Percentiles rank a stretch among this genome's conserved stretches.
phyloP scores from a whole-genome alignment of 2,329 filamentous ascomycete genomes.

The Reticulascus tulasneorum region DNA sequence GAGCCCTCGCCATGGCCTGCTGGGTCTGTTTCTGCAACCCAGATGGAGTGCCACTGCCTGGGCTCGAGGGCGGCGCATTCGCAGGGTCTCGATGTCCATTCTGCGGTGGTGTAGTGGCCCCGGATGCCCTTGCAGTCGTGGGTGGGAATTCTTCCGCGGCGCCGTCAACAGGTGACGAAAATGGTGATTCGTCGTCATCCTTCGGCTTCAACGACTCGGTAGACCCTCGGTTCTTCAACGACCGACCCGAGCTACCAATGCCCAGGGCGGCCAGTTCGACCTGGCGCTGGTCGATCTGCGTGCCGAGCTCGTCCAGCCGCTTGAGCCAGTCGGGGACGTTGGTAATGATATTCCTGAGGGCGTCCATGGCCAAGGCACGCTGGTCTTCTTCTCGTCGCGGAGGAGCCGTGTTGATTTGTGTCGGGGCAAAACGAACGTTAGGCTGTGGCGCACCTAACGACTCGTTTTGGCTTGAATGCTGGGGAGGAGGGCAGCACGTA shows the following conservation, averaged over 20 bases:
- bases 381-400: conserved; percentile 21
- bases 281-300: conserved; percentile 59
- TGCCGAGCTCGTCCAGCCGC: conserved; percentile 56
- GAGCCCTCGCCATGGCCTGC: conserved; percentile 41
- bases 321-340: conserved; percentile 59
- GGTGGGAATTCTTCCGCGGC: conserved; percentile 3
- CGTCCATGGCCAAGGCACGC: conserved; percentile 46
- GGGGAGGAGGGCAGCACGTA: too few species aligned
- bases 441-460: conserved; percentile 26
- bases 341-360: conserved; percentile 48
- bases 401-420: conserved; percentile 22
- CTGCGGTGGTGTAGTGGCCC: conserved; percentile 3
- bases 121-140: not conserved
- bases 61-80: conserved; percentile 22
- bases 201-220: conserved; percentile 49
- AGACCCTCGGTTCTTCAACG: conserved; percentile 48
- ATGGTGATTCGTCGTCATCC: conserved; percentile 40
- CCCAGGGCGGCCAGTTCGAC: conserved; percentile 51
- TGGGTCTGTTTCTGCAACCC: conserved; percentile 35
- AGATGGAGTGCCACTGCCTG: conserved; percentile 29
- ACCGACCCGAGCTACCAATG: conserved; percentile 29
- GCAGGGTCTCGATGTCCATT: conserved; percentile 1
- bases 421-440: conserved; percentile 19
- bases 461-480: too few species aligned
- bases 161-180: too few species aligned